These are phyloP conservation scores for Combretum micranthum DNA, from an alignment of 345 rosid species.

Conservation along the genomic window DNA sequence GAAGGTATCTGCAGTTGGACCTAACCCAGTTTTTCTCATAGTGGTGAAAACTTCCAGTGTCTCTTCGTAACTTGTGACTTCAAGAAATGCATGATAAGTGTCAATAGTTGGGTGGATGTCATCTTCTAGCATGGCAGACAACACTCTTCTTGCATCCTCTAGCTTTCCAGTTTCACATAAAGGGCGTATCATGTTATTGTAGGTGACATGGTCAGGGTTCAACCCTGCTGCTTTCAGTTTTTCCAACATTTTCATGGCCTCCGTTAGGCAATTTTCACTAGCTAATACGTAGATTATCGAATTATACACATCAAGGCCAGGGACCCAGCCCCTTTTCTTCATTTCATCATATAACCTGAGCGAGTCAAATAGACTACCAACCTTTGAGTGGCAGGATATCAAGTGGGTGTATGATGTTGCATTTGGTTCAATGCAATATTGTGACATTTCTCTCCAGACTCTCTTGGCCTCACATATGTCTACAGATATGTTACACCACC, in stretches of 20 bases:
- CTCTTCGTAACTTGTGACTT: conserved; percentile 37
- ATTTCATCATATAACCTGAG: conserved; percentile 76
- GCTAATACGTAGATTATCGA: conserved; percentile 69
- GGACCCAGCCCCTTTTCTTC: conserved; percentile 71
- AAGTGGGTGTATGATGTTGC: conserved; percentile 54
- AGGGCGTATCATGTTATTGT: conserved; percentile 64
- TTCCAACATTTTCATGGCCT: conserved; percentile 56
- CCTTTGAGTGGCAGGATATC: conserved; percentile 84
- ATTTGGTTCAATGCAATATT: conserved; percentile 55
- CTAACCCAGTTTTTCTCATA: conserved; percentile 54
- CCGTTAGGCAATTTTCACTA: conserved; percentile 54
- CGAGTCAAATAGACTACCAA: conserved; percentile 75
- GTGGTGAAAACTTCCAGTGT: conserved; percentile 40
- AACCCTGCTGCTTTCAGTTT: conserved; percentile 51
- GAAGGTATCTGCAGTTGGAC: conserved; percentile 59
- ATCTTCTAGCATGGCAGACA: conserved; percentile 51
- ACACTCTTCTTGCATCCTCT: conserved; percentile 51
- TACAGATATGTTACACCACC: conserved; percentile 65
- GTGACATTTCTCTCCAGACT: conserved; percentile 81
- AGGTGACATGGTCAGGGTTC: conserved; percentile 61
- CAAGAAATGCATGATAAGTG: conserved; percentile 73
- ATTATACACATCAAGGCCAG: conserved; percentile 58
- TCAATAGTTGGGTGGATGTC: conserved; percentile 46
- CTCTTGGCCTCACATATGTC: conserved; percentile 82
- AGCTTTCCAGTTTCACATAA: conserved; percentile 49